A percentile compares a stretch with the other conserved stretches of the same genome.
Conservation (phyloP, 352 stramenopile genomes). For the Aphanomyces euteiches region DNA sequence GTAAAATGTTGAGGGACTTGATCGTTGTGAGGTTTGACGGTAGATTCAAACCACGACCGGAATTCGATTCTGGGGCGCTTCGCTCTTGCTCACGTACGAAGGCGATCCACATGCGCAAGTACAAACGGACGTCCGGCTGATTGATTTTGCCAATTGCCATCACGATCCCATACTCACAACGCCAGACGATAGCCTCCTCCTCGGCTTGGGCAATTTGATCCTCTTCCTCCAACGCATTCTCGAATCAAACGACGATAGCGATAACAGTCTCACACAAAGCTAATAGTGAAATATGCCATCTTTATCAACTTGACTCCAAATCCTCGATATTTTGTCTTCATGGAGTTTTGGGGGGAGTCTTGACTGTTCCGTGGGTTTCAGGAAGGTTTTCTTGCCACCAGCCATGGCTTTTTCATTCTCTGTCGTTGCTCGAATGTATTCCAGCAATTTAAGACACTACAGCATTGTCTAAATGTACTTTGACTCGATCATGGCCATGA, state of each 20-base stretch:
- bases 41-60: conserved; percentile 45
- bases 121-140: conserved; percentile 55
- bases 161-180: conserved; percentile 49
- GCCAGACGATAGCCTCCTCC: conserved; percentile 59
- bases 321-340: no score
- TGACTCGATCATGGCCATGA: no score
- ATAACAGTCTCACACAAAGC: background rate
- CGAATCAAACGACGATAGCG: background rate
- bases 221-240: conserved; percentile 33
- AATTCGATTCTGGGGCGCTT: conserved; percentile 71
- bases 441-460: no score
- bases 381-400: no score
- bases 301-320: no score
- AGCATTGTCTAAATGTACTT: no score
- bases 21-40: background rate
- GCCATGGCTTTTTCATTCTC: no score
- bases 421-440: no score
- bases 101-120: conserved; percentile 37
- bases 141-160: conserved; percentile 78
- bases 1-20: conserved; percentile 9
- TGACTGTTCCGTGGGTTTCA: no score
- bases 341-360: no score
- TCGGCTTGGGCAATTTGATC: conserved; percentile 63
- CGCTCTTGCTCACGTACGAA: conserved; percentile 72
- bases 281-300: no score